Percentiles rank a stretch among this genome's conserved stretches.
Evolutionary conservation across 163 green algal genomes (phyloP).

Genomic region (Scenedesmus sp.): DNA sequence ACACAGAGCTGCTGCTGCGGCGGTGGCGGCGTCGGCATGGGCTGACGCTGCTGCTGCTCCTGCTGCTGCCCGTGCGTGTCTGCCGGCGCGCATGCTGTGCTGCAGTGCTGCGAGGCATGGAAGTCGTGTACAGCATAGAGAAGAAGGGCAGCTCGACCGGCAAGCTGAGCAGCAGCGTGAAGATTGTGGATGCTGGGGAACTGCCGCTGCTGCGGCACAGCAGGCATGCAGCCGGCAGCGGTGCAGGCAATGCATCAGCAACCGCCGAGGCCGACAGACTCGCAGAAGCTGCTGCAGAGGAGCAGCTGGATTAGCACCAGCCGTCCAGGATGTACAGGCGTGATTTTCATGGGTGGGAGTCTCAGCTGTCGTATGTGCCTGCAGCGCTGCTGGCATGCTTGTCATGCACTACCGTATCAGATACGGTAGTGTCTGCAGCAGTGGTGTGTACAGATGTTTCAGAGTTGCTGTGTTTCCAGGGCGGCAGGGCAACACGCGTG

Average conservation of each 20-base stretch:
- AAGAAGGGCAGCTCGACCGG: conserved; percentile 77
- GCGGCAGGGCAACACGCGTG: not conserved
- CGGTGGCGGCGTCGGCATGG: not conserved
- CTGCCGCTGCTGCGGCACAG: conserved; percentile 28
- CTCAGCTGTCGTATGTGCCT: not conserved
- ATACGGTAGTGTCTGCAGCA: too few relatives aligned
- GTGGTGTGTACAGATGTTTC: not conserved
- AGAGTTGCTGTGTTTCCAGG: not conserved
- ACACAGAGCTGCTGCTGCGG: not conserved
- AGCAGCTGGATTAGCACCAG: conserved; percentile 3
- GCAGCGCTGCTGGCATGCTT: not conserved
- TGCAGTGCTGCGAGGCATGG: conserved; percentile 74
- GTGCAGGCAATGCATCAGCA: not conserved
- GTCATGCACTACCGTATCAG: too few relatives aligned
- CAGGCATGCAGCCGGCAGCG: not conserved
- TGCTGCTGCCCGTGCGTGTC: not conserved
- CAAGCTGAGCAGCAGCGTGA: conserved; percentile 59
- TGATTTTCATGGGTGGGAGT: not conserved
- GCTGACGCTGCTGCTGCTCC: not conserved
- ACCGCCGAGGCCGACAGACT: not conserved
- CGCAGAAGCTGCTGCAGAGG: not conserved
- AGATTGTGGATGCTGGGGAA: conserved; percentile 42
- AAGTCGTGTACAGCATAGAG: conserved; percentile 86
- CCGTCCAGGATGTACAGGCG: not conserved
- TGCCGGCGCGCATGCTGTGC: not conserved